Evolutionary conservation across 2,329 filamentous ascomycete genomes (phyloP).

Genomic region (Tothia fuscella): DNA sequence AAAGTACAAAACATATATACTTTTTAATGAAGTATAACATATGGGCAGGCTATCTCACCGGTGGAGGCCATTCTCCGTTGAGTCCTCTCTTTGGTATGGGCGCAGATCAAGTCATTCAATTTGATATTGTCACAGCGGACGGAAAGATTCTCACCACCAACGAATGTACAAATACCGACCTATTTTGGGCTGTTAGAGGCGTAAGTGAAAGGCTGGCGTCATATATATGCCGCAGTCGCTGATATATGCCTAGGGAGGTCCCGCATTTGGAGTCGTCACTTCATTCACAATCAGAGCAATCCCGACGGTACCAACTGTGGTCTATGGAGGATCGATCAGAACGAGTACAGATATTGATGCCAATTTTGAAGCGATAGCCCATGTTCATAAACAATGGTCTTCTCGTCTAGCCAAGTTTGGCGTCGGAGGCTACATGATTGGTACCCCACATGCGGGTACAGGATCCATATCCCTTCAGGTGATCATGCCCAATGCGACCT

Average conservation of each 20-base stretch:
- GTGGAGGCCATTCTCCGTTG: conserved; percentile 6
- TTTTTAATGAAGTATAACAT: too few relatives aligned
- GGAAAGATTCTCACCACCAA: conserved; percentile 25
- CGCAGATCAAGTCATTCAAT: conserved; percentile 33
- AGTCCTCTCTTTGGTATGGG: conserved; percentile 29
- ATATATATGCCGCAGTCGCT: background rate
- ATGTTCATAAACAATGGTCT: conserved; percentile 1
- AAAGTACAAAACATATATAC: too few relatives aligned
- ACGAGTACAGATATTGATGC: too few relatives aligned
- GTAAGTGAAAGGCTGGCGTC: conserved; percentile 1
- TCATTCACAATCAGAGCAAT: conserved; percentile 8
- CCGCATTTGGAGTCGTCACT: conserved; percentile 9
- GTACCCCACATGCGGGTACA: background rate
- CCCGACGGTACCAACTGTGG: background rate
- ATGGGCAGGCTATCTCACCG: conserved; percentile 5
- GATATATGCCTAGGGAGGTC: conserved; percentile 3
- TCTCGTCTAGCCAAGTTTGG: background rate
- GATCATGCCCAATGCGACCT: background rate
- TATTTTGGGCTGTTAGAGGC: conserved; percentile 30
- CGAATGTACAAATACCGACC: conserved; percentile 22
- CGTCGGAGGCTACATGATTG: background rate
- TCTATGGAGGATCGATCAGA: background rate
- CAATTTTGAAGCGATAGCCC: background rate
- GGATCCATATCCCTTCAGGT: too few relatives aligned
- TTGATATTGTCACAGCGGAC: conserved; percentile 27